These are phyloP conservation scores for Boechera divaricarpa DNA, from an alignment of 345 rosid species.

Conservation along the genomic window DNA sequence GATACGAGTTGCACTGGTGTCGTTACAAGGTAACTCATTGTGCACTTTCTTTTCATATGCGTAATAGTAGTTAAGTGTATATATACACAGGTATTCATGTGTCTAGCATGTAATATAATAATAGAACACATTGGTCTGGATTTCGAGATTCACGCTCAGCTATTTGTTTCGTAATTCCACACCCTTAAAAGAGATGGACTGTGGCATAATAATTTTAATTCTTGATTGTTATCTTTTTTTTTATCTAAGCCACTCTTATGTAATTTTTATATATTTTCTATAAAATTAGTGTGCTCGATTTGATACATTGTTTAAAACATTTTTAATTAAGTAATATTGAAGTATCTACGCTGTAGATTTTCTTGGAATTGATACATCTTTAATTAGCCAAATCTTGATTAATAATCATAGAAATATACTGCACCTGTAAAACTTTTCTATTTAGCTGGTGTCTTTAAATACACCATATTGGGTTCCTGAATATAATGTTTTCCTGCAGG, in stretches of 20 bases:
- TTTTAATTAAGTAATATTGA: neutral
- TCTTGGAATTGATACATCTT: constrained; percentile 3
- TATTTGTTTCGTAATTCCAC: constrained; percentile 2
- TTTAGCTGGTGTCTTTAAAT: neutral
- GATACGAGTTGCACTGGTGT: constrained; percentile 59
- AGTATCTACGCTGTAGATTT: neutral
- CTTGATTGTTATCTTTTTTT: constrained; percentile 15
- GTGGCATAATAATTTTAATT: constrained; percentile 7
- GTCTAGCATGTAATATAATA: neutral
- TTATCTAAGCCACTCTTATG: neutral
- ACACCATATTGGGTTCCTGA: constrained; percentile 25
- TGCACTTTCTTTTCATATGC: constrained; percentile 10
- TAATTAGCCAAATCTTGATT: constrained; percentile 17
- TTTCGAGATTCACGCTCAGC: neutral
- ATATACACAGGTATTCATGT: neutral
- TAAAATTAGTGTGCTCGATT: constrained; percentile 1
- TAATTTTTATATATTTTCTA: neutral
- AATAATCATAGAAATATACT: neutral
- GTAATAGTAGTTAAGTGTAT: constrained; percentile 6
- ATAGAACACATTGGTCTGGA: neutral
- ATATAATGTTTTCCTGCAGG: constrained; percentile 48
- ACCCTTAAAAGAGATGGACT: neutral
- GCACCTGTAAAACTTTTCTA: neutral
- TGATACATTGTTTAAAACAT: neutral
- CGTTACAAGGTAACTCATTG: constrained; percentile 70